Percentiles rank a stretch among this genome's conserved stretches.
These are phyloP conservation scores for Sporothrix schenckii DNA, from an alignment of 2,329 filamentous ascomycete genomes.

Conservation along the genomic window DNA sequence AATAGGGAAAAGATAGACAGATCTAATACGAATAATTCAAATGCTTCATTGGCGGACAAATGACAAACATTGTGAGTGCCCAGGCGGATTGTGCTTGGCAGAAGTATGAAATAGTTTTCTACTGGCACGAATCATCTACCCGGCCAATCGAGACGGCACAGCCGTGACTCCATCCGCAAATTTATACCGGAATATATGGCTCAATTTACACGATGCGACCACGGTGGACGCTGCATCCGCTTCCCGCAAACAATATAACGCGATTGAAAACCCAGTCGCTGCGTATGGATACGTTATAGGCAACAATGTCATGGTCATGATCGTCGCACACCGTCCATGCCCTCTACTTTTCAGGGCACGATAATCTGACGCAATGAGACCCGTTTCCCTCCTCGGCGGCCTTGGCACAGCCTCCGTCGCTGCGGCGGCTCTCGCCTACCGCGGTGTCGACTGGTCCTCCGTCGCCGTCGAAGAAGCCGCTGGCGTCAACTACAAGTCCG, in stretches of 20 bases:
- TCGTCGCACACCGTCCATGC: not conserved
- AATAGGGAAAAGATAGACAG: not conserved
- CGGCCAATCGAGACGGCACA: slow-evolving; percentile 1
- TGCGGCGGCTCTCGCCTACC: slow-evolving; percentile 55
- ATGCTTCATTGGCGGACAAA: not conserved
- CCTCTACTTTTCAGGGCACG: not conserved
- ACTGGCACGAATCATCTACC: not conserved
- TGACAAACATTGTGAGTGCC: not conserved
- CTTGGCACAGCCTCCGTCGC: not conserved
- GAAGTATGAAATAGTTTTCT: not conserved
- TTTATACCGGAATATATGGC: not conserved
- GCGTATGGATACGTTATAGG: not conserved
- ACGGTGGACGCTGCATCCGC: not conserved
- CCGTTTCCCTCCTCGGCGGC: not conserved
- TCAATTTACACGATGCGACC: not conserved
- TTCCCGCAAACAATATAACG: not conserved
- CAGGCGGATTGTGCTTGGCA: not conserved
- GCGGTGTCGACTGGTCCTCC: slow-evolving; percentile 72
- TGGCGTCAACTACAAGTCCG: slow-evolving; percentile 63
- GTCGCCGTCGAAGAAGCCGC: slow-evolving; percentile 63
- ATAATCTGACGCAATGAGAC: not conserved
- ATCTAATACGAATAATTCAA: not conserved
- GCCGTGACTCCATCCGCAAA: not conserved
- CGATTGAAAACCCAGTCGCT: not conserved
- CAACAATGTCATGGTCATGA: not conserved